Base-by-base conservation (phyloP, 2,329 filamentous ascomycete species). In the Fusarium lyarnte region DNA sequence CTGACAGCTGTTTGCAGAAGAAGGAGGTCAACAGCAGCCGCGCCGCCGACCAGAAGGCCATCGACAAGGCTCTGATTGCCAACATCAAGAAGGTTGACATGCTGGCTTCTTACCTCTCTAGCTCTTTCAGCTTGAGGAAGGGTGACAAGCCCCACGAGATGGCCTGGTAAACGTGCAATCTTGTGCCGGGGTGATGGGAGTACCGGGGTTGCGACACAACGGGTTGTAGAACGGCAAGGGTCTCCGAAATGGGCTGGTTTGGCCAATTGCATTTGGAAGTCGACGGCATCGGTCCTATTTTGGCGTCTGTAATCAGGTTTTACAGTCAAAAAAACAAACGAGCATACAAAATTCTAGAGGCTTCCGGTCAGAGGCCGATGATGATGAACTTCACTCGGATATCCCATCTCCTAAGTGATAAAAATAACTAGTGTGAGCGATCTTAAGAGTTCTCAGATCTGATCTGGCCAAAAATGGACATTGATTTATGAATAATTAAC, bases 111-210 rank as follows among this genome's bases (percentile, higher is more conserved):
- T 99, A 99, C 91, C 94, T 99, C 81, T 90, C 90, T 84, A 94
- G 92, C 86, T 94, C 92, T 84, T 99, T 99, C 93, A 97, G 93
- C 91, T 92, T 99, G 87, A 93, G 95, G 88, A 98, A 95, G 90
- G 96, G 96, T 83, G 95, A 99, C 91, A 95, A 95, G 92, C 96
- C 96, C 87, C 96, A 99, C 89, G 94, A 97, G 92, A 98, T 99
- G 96, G 93, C 94, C 88, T 99, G 95, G 91, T 99, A 98, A 87
- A 91, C 74, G 77, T 75, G 73, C 77, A 78, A 79, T 74, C 70
- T 73, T 78, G 67, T 66, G 71, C 72, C 73, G 74, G 76, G 73
- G 74, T 74, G 74, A 71, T 70, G 72, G 73, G 72, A 75, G 70
- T 74, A 77, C 70, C 69, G 69, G 76, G 77, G 70, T 77, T 76